Evolutionary conservation across 1,284 basidiomycete species (phyloP).

Genomic region (Ustilago lituana): DNA sequence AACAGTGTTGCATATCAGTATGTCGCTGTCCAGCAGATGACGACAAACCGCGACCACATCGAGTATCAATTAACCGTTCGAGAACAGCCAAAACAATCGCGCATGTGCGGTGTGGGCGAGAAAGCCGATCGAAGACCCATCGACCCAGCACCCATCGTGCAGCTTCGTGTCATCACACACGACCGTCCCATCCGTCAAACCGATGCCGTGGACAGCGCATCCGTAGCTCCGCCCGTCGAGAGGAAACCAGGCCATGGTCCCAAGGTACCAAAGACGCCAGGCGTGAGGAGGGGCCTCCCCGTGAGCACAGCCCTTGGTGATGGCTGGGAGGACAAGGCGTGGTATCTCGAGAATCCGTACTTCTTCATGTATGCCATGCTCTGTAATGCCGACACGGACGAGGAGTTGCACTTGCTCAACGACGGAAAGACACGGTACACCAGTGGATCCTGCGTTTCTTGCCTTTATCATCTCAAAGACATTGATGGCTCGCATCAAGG

Average conservation of each 20-base stretch:
- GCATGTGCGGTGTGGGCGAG: conserved; percentile 70
- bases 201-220: conserved; percentile 11
- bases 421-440: conserved; percentile 90
- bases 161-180: conserved; percentile 80
- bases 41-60: conserved; percentile 50
- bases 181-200: conserved; percentile 43
- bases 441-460: conserved; percentile 87
- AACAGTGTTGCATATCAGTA: conserved; percentile 56
- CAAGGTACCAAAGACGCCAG: conserved; percentile 22
- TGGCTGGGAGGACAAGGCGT: conserved; percentile 65
- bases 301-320: conserved; percentile 53
- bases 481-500: conserved; percentile 81
- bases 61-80: conserved; percentile 61
- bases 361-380: conserved; percentile 66
- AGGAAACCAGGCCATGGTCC: conserved; percentile 34
- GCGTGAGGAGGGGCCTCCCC: conserved; percentile 49
- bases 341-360: conserved; percentile 65
- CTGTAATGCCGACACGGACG: conserved; percentile 70
- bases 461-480: conserved; percentile 93
- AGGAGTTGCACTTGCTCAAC: conserved; percentile 91
- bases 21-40: conserved; percentile 55
- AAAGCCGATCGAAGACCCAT: conserved; percentile 92
- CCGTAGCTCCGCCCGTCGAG: conserved; percentile 39
- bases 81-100: conserved; percentile 63
- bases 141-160: conserved; percentile 95